phyloP scores from a whole-genome alignment of 2,329 filamentous ascomycete genomes.

The Emericellopsis cladophorae region DNA sequence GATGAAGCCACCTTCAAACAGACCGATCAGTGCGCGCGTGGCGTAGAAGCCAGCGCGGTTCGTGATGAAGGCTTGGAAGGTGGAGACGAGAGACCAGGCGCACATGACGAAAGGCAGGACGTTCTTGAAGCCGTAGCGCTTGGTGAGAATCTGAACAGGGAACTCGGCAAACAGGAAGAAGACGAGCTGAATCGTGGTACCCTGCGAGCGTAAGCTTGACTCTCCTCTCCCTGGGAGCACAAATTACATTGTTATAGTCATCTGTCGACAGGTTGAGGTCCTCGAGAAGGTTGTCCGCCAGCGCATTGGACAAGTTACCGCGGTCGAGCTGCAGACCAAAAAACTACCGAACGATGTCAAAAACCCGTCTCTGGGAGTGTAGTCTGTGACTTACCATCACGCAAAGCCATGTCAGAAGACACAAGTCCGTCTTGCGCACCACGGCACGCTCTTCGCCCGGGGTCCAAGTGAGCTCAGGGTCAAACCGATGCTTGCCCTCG shows the following conservation, averaged over 20 bases:
- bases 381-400: constrained; percentile 27
- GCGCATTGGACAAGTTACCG: constrained; percentile 49
- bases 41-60: constrained; percentile 32
- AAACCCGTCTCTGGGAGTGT: constrained; percentile 33
- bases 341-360: constrained; percentile 25
- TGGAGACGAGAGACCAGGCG: constrained; percentile 31
- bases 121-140: constrained; percentile 42
- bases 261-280: constrained; percentile 35
- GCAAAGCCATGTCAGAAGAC: constrained; percentile 27
- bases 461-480: constrained; percentile 33
- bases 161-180: constrained; percentile 43
- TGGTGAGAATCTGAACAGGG: constrained; percentile 44
- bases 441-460: constrained; percentile 41
- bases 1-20: constrained; percentile 44
- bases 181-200: constrained; percentile 41
- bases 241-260: constrained; percentile 31
- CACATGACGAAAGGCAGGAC: constrained; percentile 43
- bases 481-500: constrained; percentile 27
- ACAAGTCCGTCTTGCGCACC: constrained; percentile 37
- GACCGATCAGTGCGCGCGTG: constrained; percentile 37
- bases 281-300: constrained; percentile 47
- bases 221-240: background rate
- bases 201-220: constrained; percentile 10
- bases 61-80: constrained; percentile 37
- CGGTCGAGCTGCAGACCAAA: constrained; percentile 52